phyloP scores from a whole-genome alignment of 108 stramenopile species.

The Cyclotella kingstonii region DNA sequence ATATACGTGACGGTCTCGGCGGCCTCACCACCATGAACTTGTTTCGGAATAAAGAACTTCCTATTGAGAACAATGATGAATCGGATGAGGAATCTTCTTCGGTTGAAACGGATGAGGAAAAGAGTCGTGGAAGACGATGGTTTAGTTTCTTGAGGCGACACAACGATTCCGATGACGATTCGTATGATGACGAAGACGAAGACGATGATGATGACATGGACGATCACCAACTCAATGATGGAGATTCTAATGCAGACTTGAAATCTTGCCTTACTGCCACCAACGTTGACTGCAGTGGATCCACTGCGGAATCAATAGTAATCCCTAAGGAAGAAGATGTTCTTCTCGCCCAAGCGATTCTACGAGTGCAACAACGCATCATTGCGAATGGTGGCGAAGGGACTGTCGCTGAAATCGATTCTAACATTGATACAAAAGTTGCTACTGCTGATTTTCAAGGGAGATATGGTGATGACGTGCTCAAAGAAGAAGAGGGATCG shows the following conservation, averaged over 20 bases:
- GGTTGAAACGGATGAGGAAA: not conserved
- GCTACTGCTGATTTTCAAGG: not conserved
- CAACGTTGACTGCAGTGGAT: not conserved
- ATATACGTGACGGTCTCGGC: too few species aligned
- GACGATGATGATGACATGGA: conserved; percentile 16
- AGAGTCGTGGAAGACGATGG: conserved; percentile 12
- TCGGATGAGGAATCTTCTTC: too few species aligned
- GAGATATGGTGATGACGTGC: too few species aligned
- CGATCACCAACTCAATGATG: not conserved
- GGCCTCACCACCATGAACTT: too few species aligned
- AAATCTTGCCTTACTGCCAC: not conserved
- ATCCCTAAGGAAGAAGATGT: conserved; percentile 9
- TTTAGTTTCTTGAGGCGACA: conserved; percentile 21
- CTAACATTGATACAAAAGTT: too few species aligned
- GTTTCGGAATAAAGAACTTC: too few species aligned
- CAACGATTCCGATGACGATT: not conserved
- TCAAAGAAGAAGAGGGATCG: too few species aligned
- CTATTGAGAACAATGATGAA: not conserved
- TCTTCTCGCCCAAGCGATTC: conserved; percentile 34
- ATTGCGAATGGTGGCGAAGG: not conserved
- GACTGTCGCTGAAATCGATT: too few species aligned
- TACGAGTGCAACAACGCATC: conserved; percentile 36
- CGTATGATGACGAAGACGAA: conserved; percentile 5
- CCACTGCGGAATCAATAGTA: not conserved
- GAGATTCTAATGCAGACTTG: too few species aligned